Evolutionary conservation across 768 basidiomycete species (phyloP).

Genomic region (Clitopilus hobsonii): DNA sequence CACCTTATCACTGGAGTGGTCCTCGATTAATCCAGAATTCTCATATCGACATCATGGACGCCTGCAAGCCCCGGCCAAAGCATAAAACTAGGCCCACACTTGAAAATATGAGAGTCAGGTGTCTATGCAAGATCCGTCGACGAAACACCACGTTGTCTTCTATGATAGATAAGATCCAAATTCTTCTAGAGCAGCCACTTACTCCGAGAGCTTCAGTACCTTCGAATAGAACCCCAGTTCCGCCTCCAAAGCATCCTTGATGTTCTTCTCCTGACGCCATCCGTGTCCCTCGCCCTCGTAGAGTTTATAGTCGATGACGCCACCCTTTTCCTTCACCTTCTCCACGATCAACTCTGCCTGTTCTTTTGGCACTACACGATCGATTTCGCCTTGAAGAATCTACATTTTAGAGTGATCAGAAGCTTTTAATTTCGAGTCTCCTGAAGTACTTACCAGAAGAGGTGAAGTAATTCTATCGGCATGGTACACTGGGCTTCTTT

Average conservation of each 20-base stretch:
- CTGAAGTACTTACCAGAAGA: neutral
- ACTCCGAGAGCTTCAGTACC: conserved; percentile 21
- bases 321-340: conserved; percentile 43
- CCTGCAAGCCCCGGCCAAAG: no score
- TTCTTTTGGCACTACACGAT: conserved; percentile 61
- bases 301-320: conserved; percentile 51
- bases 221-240: conserved; percentile 53
- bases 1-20: no score
- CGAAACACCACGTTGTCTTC: neutral
- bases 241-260: conserved; percentile 45
- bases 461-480: conserved; percentile 59
- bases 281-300: conserved; percentile 69
- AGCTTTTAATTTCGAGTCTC: neutral
- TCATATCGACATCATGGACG: no score
- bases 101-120: no score
- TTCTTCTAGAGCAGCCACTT: neutral
- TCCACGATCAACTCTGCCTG: conserved; percentile 60
- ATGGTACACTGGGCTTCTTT: conserved; percentile 59
- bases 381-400: conserved; percentile 67
- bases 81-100: no score
- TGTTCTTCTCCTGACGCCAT: conserved; percentile 52
- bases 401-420: conserved; percentile 16
- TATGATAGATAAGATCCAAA: neutral
- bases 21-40: no score
- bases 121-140: neutral